A percentile compares a stretch with the other conserved stretches of the same genome.
Conservation (phyloP, 108 stramenopile species). For the Cyclotella atomus region DNA sequence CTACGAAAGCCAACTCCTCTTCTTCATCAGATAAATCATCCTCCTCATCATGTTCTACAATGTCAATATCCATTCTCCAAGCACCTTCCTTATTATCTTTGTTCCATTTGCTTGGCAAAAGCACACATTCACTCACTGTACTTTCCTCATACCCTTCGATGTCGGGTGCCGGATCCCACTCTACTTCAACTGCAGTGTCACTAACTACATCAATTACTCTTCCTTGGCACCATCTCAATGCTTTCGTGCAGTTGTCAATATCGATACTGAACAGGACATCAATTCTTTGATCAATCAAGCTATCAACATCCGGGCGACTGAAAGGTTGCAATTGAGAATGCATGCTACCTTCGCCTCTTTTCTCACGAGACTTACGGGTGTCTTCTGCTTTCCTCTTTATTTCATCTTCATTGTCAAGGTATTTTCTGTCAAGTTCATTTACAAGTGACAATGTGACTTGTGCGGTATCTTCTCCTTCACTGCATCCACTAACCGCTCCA, state of each 20-base stretch:
- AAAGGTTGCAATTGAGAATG: neutral
- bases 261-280: conserved; percentile 10
- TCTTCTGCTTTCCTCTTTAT: neutral
- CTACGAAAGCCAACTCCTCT: no score
- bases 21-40: no score
- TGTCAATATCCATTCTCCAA: no score
- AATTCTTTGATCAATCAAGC: conserved; percentile 16
- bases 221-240: conserved; percentile 15
- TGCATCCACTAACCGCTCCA: neutral
- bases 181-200: conserved; percentile 9
- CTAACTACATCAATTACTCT: conserved; percentile 1
- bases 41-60: no score
- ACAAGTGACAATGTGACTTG: no score
- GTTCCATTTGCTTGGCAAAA: no score
- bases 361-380: neutral
- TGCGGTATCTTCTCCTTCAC: neutral
- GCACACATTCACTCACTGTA: no score
- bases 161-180: conserved; percentile 15
- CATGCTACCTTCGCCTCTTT: conserved; percentile 4
- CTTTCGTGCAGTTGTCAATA: neutral
- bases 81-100: no score
- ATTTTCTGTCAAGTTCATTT: neutral
- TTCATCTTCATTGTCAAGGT: neutral
- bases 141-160: no score
- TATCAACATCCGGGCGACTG: conserved; percentile 8